Evolutionary conservation across 805 yeast genomes (phyloP).

Genomic region (Starmera caribaea): DNA sequence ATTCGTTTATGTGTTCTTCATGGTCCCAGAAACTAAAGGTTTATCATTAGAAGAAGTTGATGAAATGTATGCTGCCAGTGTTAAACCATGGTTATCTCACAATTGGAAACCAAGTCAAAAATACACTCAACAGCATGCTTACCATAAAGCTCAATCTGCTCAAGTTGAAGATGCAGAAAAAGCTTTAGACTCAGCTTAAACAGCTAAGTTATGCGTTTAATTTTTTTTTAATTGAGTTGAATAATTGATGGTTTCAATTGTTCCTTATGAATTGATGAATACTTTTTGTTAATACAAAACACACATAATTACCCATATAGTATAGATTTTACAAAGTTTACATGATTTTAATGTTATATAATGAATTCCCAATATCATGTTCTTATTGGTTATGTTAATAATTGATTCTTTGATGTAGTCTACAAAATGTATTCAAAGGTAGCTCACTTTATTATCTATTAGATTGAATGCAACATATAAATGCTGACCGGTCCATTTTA

Average conservation of each 20-base stretch:
- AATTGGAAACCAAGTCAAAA: slow-evolving; percentile 40
- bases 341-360: neutral
- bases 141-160: slow-evolving; percentile 14
- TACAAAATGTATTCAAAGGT: no score
- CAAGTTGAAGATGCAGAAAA: slow-evolving; percentile 5
- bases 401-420: neutral
- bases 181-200: neutral
- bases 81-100: slow-evolving; percentile 37
- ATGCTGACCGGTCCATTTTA: no score
- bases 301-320: no score
- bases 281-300: no score
- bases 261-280: slow-evolving; percentile 1
- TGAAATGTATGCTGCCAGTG: slow-evolving; percentile 39
- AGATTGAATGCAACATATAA: no score
- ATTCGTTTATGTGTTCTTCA: slow-evolving; percentile 61
- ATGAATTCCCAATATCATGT: neutral
- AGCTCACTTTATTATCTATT: no score
- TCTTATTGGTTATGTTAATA: neutral
- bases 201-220: neutral
- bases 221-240: neutral
- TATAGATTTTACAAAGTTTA: no score
- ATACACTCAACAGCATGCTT: slow-evolving; percentile 15
- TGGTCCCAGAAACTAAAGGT: slow-evolving; percentile 73
- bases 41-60: slow-evolving; percentile 77
- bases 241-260: neutral